phyloP scores from a whole-genome alignment of 1,284 basidiomycete genomes.

The Athelia sp. region DNA sequence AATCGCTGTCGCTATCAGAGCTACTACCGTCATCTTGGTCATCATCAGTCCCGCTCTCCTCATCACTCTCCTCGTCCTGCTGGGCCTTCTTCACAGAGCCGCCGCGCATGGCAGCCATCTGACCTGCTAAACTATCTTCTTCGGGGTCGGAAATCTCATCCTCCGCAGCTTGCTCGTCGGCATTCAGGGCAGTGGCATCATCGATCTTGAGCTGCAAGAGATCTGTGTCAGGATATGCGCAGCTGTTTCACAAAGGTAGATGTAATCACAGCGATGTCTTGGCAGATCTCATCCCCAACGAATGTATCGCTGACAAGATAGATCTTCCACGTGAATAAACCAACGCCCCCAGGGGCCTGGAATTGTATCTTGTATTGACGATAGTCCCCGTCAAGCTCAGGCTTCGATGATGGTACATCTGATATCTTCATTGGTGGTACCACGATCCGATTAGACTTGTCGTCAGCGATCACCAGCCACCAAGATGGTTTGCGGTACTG shows the following conservation, averaged over 20 bases:
- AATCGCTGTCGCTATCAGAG: conserved; percentile 36
- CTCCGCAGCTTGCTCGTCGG: conserved; percentile 62
- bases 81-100: conserved; percentile 71
- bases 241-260: background rate
- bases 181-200: conserved; percentile 52
- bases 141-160: conserved; percentile 97
- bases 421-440: conserved; percentile 86
- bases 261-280: conserved; percentile 64
- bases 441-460: conserved; percentile 85
- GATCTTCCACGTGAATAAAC: conserved; percentile 87
- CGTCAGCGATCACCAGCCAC: conserved; percentile 91
- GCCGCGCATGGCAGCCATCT: conserved; percentile 98
- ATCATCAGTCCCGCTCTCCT: conserved; percentile 31
- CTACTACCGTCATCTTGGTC: conserved; percentile 32
- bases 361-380: conserved; percentile 90
- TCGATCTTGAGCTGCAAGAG: conserved; percentile 76
- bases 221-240: background rate
- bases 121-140: conserved; percentile 92
- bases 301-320: conserved; percentile 86
- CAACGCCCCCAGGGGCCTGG: conserved; percentile 86
- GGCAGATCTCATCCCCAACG: conserved; percentile 75
- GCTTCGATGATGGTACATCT: conserved; percentile 70
- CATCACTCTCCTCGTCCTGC: conserved; percentile 40
- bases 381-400: conserved; percentile 58
- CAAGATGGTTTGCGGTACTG: conserved; percentile 83